Evolutionary conservation across 2,329 filamentous ascomycete species (phyloP), one percentile per base, ranked within the genome.

Genomic region (Stagonosporopsis tanaceti): DNA sequence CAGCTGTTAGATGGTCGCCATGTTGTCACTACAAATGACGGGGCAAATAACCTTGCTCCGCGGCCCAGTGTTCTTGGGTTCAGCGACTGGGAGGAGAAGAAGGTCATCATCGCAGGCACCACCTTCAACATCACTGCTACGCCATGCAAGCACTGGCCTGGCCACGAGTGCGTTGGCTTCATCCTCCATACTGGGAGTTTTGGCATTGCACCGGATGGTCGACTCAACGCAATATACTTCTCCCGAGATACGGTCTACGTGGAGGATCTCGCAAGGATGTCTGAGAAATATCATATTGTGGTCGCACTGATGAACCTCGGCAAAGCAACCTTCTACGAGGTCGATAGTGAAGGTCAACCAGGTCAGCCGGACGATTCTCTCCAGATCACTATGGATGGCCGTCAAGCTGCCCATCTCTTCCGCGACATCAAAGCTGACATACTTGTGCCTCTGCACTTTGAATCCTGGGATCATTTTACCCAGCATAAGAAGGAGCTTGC

Each of bases 191-290:
- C 68, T 0, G 54, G 67, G 0, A 67, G 67, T 0, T 82, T 83
- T 37, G 80, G 81, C 2, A 28, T n/a, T 8, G 60, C 65, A 5
- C 32, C 48, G 1, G 67, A 77, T 4, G 77, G 77, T 0, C 62
- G 61, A 0, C 80, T 78, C 0, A 83, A 83, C 53, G 81, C 75
- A 2, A 76, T 83, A 7, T 84, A 79, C 58, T 80, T 84, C 64
- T 77, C 80, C 0, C 81, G 81, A 0, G 81, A 84, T 55, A 84
- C 81, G 0, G 75, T 83, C 4, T 82, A 82, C 52, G 64, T 81
- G 25, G 25, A 27, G 4, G 25, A 27, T 27, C 25, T 27, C 25
- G 25, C 25, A 4, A 27, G 25, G 7, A 27, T 27, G 25, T 27
- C 25, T 7, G 25, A 27, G 25, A 27, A 4, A 27, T 27, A 27